These are phyloP conservation scores for Camellia oleifera DNA, from an alignment of 179 eudicot genomes.

Conservation along the genomic window DNA sequence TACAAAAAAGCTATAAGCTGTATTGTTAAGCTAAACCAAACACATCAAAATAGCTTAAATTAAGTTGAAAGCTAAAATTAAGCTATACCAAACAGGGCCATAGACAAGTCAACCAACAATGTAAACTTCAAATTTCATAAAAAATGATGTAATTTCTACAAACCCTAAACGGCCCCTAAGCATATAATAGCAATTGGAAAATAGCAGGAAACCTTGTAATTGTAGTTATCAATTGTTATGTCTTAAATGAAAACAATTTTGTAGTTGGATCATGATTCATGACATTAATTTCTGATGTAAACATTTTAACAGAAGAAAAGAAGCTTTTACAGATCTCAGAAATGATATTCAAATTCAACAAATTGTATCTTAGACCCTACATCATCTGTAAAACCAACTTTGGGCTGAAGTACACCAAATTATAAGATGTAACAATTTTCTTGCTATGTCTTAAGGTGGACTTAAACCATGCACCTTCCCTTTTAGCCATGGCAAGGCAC, in stretches of 20 bases:
- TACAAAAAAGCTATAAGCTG: no score
- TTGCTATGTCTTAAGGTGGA: not conserved
- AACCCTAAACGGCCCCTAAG: not conserved
- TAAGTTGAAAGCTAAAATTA: no score
- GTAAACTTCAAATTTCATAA: no score
- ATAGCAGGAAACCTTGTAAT: not conserved
- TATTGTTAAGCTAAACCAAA: no score
- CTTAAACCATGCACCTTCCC: constrained; percentile 1
- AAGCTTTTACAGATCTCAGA: not conserved
- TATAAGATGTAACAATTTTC: not conserved
- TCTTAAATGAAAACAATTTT: not conserved
- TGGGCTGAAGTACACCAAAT: not conserved
- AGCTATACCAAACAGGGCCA: no score
- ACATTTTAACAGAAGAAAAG: not conserved
- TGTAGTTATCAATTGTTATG: not conserved
- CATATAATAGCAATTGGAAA: not conserved
- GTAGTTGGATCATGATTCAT: not conserved
- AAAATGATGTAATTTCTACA: not conserved
- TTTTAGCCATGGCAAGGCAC: not conserved
- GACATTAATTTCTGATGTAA: not conserved
- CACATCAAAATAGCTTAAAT: no score
- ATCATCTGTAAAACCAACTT: not conserved
- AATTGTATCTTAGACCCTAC: not conserved
- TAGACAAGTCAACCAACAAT: no score
- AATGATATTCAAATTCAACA: not conserved